Evolutionary conservation across 208 protist species (phyloP).

Genomic region (Phytomonas serpens): DNA sequence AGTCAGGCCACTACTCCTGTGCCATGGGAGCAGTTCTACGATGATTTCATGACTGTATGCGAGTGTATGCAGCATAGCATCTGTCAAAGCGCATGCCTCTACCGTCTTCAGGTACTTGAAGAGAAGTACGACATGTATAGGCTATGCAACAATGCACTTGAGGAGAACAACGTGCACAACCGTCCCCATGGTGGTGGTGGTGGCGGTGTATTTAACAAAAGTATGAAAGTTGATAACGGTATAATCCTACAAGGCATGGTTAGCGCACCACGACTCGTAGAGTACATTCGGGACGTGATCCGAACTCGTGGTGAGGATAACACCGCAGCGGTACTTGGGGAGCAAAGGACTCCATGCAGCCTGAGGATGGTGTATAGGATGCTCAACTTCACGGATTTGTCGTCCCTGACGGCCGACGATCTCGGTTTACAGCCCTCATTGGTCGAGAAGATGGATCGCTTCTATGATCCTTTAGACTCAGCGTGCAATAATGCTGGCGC

Average conservation of each 20-base stretch:
- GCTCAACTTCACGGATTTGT: constrained; percentile 46
- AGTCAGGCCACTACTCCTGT: constrained; percentile 25
- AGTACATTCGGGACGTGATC: constrained; percentile 90
- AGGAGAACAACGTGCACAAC: constrained; percentile 55
- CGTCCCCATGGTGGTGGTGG: constrained; percentile 46
- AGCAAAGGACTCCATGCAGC: constrained; percentile 22
- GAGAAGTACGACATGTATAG: constrained; percentile 92
- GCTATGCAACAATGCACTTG: constrained; percentile 78
- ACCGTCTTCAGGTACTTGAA: constrained; percentile 87
- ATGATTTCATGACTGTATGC: constrained; percentile 42
- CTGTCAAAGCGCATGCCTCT: constrained; percentile 41
- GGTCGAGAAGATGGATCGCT: constrained; percentile 21
- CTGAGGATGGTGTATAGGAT: constrained; percentile 53
- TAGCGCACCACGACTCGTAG: constrained; percentile 82
- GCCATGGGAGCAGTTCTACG: constrained; percentile 68
- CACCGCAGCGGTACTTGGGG: constrained; percentile 13
- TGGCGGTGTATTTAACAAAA: constrained; percentile 81
- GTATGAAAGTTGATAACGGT: constrained; percentile 92
- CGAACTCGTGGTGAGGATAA: constrained; percentile 7
- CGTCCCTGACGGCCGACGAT: constrained; percentile 88
- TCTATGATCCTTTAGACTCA: constrained; percentile 96
- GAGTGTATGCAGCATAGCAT: constrained; percentile 37
- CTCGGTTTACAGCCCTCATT: constrained; percentile 86
- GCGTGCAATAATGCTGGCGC: constrained; percentile 92
- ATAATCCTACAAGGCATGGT: constrained; percentile 82